phyloP scores from a whole-genome alignment of 1,284 basidiomycete genomes.

The Pterulicium gracile region DNA sequence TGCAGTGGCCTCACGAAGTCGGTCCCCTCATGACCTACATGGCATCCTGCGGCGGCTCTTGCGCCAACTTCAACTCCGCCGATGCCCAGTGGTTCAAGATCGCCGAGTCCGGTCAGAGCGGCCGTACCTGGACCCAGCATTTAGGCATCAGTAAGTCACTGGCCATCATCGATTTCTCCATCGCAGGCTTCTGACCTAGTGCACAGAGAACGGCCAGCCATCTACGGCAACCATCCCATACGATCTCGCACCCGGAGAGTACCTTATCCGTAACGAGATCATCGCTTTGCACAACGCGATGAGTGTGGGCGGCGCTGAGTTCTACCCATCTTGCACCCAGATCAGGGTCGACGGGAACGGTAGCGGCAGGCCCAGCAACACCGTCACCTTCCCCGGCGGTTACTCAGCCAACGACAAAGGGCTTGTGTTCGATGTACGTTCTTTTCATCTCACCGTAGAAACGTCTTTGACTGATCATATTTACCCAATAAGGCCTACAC shows the following conservation, averaged over 20 bases:
- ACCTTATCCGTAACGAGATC: constrained; percentile 46
- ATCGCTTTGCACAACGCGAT: constrained; percentile 40
- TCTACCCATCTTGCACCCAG: constrained; percentile 47
- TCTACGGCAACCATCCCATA: constrained; percentile 33
- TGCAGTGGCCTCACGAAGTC: constrained; percentile 25
- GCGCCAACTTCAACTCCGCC: constrained; percentile 22
- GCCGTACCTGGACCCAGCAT: constrained; percentile 4
- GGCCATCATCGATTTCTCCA: neutral
- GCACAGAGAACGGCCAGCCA: constrained; percentile 15
- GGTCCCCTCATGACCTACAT: constrained; percentile 30
- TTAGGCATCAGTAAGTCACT: constrained; percentile 8
- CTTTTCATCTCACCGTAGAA: too few relatives aligned
- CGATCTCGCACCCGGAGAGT: constrained; percentile 34
- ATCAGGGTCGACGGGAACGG: constrained; percentile 32
- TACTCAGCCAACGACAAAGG: constrained; percentile 39
- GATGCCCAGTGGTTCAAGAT: constrained; percentile 30
- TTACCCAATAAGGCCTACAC: too few relatives aligned
- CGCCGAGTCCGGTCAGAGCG: constrained; percentile 17
- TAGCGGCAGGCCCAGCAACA: constrained; percentile 24
- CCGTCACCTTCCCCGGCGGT: constrained; percentile 38
- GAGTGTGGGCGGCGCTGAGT: constrained; percentile 37
- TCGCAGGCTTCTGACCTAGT: constrained; percentile 14
- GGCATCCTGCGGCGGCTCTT: constrained; percentile 22
- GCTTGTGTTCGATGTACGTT: constrained; percentile 29
- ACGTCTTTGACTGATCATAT: too few relatives aligned